Conservation (phyloP, 2,329 filamentous ascomycete species). For the Diaporthe citrichinensis region DNA sequence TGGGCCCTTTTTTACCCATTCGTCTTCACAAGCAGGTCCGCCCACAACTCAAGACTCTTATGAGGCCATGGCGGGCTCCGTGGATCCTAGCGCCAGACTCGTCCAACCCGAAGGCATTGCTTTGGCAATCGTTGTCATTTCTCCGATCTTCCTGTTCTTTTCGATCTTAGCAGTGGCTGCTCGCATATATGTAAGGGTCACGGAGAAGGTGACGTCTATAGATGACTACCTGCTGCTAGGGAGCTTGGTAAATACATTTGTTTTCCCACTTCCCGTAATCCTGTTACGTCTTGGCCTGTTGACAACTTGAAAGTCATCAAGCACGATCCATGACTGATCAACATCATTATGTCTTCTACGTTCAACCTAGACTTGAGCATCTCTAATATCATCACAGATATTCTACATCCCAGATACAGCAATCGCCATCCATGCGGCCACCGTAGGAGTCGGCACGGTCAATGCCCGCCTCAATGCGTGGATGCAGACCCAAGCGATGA, state of each 20-base stretch:
- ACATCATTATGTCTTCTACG: neutral
- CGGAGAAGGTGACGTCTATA: neutral
- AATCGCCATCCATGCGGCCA: constrained; percentile 41
- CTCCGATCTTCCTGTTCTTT: constrained; percentile 13
- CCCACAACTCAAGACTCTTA: neutral
- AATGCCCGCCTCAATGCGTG: constrained; percentile 13
- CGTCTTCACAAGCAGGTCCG: neutral
- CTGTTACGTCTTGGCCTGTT: neutral
- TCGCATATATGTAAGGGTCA: constrained; percentile 22
- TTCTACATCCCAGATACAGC: constrained; percentile 40
- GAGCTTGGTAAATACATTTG: neutral
- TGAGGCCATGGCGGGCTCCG: neutral
- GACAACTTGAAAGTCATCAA: neutral
- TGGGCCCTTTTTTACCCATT: neutral
- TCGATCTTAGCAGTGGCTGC: constrained; percentile 12
- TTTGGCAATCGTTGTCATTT: constrained; percentile 20
- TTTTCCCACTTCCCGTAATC: neutral
- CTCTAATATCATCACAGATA: constrained; percentile 9
- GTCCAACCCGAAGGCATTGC: constrained; percentile 22
- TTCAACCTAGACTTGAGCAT: too few relatives aligned
- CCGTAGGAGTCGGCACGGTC: constrained; percentile 1
- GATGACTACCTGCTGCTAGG: constrained; percentile 17
- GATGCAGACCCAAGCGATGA: neutral
- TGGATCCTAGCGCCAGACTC: neutral
- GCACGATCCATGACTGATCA: neutral